Conservation (phyloP, 176 grass and related monocot genomes). For the Oryza brachyantha region DNA sequence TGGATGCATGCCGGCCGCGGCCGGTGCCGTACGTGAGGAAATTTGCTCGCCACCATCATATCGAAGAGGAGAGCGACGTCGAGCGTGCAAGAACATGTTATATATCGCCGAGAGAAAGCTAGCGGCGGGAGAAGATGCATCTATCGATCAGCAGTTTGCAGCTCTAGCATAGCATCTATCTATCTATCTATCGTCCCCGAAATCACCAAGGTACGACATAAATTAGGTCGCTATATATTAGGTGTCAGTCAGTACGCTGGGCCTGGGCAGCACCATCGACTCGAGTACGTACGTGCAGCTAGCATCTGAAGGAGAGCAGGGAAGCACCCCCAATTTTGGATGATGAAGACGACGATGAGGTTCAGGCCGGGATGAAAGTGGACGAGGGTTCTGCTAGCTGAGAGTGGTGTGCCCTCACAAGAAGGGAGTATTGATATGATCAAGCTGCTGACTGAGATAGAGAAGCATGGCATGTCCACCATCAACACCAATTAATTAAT, state of each 20-base stretch:
- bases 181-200: conserved; percentile 35
- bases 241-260: no score
- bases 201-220: conserved; percentile 26
- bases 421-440: conserved; percentile 38
- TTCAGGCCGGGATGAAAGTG: not conserved
- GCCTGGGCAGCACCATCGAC: conserved; percentile 25
- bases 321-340: not conserved
- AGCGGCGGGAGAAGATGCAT: conserved; percentile 30
- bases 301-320: not conserved
- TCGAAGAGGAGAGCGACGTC: not conserved
- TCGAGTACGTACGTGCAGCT: conserved; percentile 36
- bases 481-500: conserved; percentile 24
- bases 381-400: conserved; percentile 17
- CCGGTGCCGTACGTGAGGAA: no score
- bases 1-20: no score
- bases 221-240: no score
- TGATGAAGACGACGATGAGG: not conserved
- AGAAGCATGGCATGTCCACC: conserved; percentile 29
- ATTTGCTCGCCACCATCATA: not conserved
- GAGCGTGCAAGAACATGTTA: not conserved
- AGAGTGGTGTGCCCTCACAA: conserved; percentile 32
- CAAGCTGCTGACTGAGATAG: conserved; percentile 33
- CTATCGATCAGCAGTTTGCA: conserved; percentile 26
- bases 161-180: no score
- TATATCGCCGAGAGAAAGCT: conserved; percentile 24